Conservation (phyloP, 2,329 filamentous ascomycete genomes). For the Nigrospora osmanthi region DNA sequence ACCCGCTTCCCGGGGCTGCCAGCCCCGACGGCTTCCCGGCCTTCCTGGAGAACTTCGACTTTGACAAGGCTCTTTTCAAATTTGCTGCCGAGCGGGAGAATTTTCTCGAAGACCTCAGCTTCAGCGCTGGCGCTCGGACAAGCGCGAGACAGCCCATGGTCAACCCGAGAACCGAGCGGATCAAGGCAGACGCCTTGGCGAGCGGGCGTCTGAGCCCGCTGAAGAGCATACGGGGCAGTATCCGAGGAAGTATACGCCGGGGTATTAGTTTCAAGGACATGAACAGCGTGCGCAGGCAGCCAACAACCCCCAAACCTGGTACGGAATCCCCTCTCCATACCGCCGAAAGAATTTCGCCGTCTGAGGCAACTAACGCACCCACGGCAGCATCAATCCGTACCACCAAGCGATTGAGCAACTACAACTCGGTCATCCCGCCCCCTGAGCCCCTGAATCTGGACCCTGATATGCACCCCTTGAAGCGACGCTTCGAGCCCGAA, state of each 20-base stretch:
- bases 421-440: constrained; percentile 93
- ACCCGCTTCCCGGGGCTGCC: constrained; percentile 16
- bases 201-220: constrained; percentile 48
- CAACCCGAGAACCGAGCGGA: constrained; percentile 72
- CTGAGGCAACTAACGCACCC: background rate
- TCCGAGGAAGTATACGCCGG: constrained; percentile 80
- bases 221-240: constrained; percentile 51
- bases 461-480: constrained; percentile 91
- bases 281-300: constrained; percentile 87
- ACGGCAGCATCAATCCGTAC: constrained; percentile 58
- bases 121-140: constrained; percentile 75
- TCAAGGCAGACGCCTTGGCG: constrained; percentile 62
- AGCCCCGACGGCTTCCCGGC: constrained; percentile 22
- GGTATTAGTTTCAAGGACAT: constrained; percentile 92
- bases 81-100: constrained; percentile 93
- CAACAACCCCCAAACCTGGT: constrained; percentile 68
- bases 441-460: constrained; percentile 86
- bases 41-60: constrained; percentile 67
- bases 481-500: constrained; percentile 92
- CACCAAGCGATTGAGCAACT: constrained; percentile 85
- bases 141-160: constrained; percentile 64
- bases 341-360: too few relatives aligned
- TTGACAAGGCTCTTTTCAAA: constrained; percentile 86
- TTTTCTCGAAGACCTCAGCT: constrained; percentile 86
- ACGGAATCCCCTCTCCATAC: constrained; percentile 24